Base-by-base conservation (phyloP, 2,329 filamentous ascomycete species). In the Cladosporium sp. region DNA sequence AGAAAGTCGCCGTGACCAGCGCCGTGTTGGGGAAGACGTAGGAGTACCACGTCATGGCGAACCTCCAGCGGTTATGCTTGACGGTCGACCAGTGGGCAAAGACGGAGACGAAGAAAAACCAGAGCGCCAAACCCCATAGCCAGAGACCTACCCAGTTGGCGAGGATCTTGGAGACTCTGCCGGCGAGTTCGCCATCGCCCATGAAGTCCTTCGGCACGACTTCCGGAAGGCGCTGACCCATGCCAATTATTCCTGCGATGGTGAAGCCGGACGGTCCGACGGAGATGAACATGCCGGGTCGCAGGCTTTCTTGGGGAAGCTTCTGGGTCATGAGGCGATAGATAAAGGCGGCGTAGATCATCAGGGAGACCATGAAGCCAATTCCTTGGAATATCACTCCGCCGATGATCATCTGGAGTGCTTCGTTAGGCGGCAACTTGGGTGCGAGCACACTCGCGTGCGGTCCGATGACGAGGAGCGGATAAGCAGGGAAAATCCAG, bases 321-420 rank as follows among this genome's bases (percentile, higher is more conserved):
- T 95, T 95, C 74, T 94, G 90, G 0, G 92, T 94, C 92, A 95
- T 95, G 32, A 96, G 84, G 34, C 92, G 87, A 75, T 95, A 95
- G 59, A 96, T 86, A 74, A 93, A 95, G 59, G 92, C 90, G 1
- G 90, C 87, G 68, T 92, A 93, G 30, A 96, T 91, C 89, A 93
- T 93, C 66, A 94, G 84, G 0, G 84, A 85, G 52, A 89, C 84
- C 69, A 89, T 76, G 72, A 88, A 89, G 1, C 87, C 87, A 59
- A 88, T 85, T n/a, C 87, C 87, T 75, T 89, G 87, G 41, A 88
- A 83, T 3, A 86, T 82, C 65, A 83, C 84, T 12, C 86, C 87
- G 6, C 85, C 85, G 47, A 89, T 77, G 36, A 89, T 85, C 66
- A 89, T 83, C 3, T 79, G 76, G n/a, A 88, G 78, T 0, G 84